A percentile compares a stretch with the other conserved stretches of the same genome.
phyloP scores from a whole-genome alignment of 163 green algal genomes.

The Scenedesmus sp. region DNA sequence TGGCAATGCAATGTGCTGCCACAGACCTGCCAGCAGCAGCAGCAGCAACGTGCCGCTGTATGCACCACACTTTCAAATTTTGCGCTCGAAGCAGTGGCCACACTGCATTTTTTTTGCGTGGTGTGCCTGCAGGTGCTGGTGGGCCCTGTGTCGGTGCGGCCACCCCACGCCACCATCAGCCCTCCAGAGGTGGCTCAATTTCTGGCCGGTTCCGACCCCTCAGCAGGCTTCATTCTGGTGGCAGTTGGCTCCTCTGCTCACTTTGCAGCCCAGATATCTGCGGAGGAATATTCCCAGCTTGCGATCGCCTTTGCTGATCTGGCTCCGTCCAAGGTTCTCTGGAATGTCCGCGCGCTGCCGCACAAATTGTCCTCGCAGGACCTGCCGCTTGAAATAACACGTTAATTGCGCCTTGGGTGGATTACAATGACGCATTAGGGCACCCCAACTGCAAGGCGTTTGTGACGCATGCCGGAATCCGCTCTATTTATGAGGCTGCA shows the following conservation, averaged over 20 bases:
- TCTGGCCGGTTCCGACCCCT: background rate
- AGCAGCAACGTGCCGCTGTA: no score
- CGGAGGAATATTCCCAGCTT: background rate
- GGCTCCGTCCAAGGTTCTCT: background rate
- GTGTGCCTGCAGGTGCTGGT: background rate
- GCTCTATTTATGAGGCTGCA: constrained; percentile 13
- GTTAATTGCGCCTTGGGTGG: background rate
- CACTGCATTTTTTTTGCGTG: background rate
- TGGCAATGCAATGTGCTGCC: no score
- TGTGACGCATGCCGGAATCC: background rate
- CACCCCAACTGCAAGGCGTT: background rate
- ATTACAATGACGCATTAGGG: constrained; percentile 24
- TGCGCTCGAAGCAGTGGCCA: no score
- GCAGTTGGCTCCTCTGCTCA: constrained; percentile 12
- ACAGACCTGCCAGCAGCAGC: no score
- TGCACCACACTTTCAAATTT: no score
- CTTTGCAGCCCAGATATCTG: background rate
- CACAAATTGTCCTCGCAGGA: background rate
- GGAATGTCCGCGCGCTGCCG: background rate
- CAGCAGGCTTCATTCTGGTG: background rate
- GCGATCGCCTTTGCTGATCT: background rate
- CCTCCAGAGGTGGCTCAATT: background rate
- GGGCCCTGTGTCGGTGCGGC: background rate
- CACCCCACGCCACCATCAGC: background rate
- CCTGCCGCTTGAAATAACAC: background rate